phyloP scores from a whole-genome alignment of 176 grass and related monocot genomes.

The Eremochloa ophiuroides region DNA sequence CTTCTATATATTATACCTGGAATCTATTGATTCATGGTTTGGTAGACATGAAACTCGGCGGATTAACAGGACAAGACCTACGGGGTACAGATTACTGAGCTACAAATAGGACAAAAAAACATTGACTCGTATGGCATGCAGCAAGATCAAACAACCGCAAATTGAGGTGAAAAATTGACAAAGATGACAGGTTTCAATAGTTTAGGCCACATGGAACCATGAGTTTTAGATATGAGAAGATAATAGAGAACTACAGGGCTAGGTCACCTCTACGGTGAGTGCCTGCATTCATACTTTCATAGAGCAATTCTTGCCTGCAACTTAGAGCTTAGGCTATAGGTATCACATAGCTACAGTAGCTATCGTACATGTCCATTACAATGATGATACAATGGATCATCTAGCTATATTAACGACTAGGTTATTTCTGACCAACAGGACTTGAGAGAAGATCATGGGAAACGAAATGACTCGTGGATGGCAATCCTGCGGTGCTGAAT shows the following conservation, averaged over 20 bases:
- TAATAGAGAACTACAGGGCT: conserved; percentile 19
- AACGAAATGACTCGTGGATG: not conserved
- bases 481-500: not conserved
- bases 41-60: not conserved
- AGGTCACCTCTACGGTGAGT: conserved; percentile 25
- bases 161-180: not conserved
- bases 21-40: conserved; percentile 5
- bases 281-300: not conserved
- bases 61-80: conserved; percentile 12
- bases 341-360: conserved; percentile 7
- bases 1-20: not conserved
- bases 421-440: conserved; percentile 19
- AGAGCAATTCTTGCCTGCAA: conserved; percentile 14
- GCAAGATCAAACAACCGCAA: conserved; percentile 1
- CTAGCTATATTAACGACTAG: conserved; percentile 46
- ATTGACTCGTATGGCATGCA: not conserved
- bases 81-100: not conserved
- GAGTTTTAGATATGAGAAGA: conserved; percentile 7
- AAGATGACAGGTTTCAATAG: not conserved
- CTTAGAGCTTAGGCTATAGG: conserved; percentile 8
- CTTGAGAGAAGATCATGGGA: not conserved
- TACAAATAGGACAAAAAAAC: not conserved
- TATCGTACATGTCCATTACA: conserved; percentile 28
- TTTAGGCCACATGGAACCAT: conserved; percentile 9
- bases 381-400: conserved; percentile 25